Percentiles rank a stretch among this genome's conserved stretches.
Evolutionary conservation across 2,329 filamentous ascomycete genomes (phyloP).

Genomic region (Sarocladium brachiariae): DNA sequence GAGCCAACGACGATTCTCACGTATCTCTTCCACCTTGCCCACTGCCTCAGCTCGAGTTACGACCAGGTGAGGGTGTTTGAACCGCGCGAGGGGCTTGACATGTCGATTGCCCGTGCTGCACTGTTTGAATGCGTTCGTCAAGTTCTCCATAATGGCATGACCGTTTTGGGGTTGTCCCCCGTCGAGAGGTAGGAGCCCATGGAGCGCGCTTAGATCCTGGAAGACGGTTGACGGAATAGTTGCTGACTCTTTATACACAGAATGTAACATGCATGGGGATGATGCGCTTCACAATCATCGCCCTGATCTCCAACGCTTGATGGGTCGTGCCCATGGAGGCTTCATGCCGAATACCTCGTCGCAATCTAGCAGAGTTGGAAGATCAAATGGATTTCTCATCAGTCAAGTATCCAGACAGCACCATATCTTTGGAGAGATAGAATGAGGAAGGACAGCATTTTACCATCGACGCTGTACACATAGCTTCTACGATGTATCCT

Average conservation of each 20-base stretch:
- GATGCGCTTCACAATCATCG: too few relatives aligned
- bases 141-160: slow-evolving; percentile 60
- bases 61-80: slow-evolving; percentile 68
- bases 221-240: too few relatives aligned
- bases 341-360: slow-evolving; percentile 36
- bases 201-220: too few relatives aligned
- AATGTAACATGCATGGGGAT: background rate
- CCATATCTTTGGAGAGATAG: background rate
- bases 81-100: slow-evolving; percentile 50
- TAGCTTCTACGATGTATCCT: too few relatives aligned
- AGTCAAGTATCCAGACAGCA: background rate
- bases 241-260: background rate
- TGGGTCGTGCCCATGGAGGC: too few relatives aligned
- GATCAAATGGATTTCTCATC: slow-evolving; percentile 54
- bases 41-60: slow-evolving; percentile 65
- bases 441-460: background rate
- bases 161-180: slow-evolving; percentile 45
- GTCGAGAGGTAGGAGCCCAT: slow-evolving; percentile 12
- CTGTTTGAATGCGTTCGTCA: slow-evolving; percentile 56
- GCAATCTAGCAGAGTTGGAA: slow-evolving; percentile 38
- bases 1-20: slow-evolving; percentile 60
- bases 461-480: too few relatives aligned
- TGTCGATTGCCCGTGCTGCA: slow-evolving; percentile 53
- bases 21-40: slow-evolving; percentile 72
- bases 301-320: too few relatives aligned